Evolutionary conservation across 2,329 filamentous ascomycete genomes (phyloP).

Genomic region (Cladobotryum protrusum): DNA sequence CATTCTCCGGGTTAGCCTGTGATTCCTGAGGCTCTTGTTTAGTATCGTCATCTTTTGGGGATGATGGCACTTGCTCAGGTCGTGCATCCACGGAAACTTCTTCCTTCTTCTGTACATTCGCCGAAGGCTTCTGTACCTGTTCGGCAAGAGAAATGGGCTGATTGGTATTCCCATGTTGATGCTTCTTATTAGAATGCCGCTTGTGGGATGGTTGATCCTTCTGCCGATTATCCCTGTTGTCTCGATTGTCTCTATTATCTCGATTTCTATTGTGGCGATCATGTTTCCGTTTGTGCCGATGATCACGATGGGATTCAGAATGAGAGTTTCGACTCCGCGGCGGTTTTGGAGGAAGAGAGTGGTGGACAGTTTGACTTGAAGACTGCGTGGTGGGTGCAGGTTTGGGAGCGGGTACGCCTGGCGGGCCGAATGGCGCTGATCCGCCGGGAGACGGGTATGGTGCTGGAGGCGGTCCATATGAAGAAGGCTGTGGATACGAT

Average conservation of each 20-base stretch:
- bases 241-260: constrained; percentile 1
- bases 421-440: constrained; percentile 15
- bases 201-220: constrained; percentile 19
- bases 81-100: background rate
- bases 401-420: constrained; percentile 15
- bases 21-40: background rate
- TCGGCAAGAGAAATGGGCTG: background rate
- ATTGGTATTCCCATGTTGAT: constrained; percentile 6
- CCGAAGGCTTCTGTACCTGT: background rate
- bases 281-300: constrained; percentile 25
- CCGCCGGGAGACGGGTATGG: constrained; percentile 17
- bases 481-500: constrained; percentile 15
- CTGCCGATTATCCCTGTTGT: constrained; percentile 18
- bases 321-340: constrained; percentile 23
- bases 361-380: constrained; percentile 13
- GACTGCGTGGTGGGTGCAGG: constrained; percentile 13
- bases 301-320: constrained; percentile 22
- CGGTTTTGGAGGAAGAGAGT: constrained; percentile 28
- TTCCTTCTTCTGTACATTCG: background rate
- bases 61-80: background rate
- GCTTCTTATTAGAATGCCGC: constrained; percentile 21
- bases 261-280: constrained; percentile 27
- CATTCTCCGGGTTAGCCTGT: background rate
- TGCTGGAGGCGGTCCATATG: constrained; percentile 17
- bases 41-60: background rate